phyloP scores from a whole-genome alignment of 179 eudicot species.

The Spinacia oleracea region DNA sequence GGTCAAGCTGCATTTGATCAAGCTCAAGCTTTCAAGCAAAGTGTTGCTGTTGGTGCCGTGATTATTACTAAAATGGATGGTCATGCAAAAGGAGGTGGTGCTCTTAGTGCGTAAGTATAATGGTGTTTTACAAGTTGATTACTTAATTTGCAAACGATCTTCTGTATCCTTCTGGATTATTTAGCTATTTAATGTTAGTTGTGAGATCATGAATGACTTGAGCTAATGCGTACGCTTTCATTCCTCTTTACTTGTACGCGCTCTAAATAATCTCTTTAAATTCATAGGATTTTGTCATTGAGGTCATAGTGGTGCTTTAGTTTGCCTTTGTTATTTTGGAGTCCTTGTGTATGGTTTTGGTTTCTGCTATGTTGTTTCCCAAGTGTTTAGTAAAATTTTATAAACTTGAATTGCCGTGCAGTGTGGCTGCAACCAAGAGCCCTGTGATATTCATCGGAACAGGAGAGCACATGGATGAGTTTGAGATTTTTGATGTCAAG shows the following conservation, averaged over 20 bases:
- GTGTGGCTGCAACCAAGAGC: conserved; percentile 97
- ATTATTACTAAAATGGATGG: conserved; percentile 98
- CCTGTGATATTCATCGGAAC: conserved; percentile 95
- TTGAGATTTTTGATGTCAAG: conserved; percentile 89
- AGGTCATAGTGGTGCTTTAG: neutral
- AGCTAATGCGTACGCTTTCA: neutral
- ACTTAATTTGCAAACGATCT: neutral
- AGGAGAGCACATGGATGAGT: conserved; percentile 96
- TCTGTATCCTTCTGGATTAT: conserved; percentile 1
- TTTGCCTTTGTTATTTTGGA: neutral
- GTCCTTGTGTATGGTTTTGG: neutral
- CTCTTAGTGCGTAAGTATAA: conserved; percentile 96
- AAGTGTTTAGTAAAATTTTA: neutral
- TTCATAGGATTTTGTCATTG: neutral
- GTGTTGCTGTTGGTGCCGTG: conserved; percentile 98
- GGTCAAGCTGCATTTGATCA: conserved; percentile 98
- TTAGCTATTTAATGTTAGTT: neutral
- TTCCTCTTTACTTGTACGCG: neutral
- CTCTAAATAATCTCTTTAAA: neutral
- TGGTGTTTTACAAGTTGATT: neutral
- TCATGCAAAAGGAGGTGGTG: conserved; percentile 99
- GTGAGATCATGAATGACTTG: neutral
- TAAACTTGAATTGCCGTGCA: conserved; percentile 31
- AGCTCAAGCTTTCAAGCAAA: conserved; percentile 95
- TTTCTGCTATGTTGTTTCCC: neutral